Conservation (phyloP, 139 green algal genomes). For the Chlamydomonas sp. region DNA sequence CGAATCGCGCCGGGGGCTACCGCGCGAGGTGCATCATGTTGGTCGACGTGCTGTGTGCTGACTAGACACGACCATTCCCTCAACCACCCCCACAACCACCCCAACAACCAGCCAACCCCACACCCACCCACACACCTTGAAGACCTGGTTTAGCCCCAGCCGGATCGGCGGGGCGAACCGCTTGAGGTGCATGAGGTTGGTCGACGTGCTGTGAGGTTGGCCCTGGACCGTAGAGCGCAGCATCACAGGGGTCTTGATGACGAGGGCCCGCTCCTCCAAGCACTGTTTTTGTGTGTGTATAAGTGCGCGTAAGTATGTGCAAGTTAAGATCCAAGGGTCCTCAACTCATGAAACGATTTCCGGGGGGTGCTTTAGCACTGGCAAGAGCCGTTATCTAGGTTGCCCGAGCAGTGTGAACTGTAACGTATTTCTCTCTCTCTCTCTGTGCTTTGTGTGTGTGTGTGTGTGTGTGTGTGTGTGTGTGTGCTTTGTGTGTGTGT, state of each 20-base stretch:
- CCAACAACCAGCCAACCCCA: not conserved
- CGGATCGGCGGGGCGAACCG: constrained; percentile 37
- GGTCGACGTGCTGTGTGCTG: not conserved
- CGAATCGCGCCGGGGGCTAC: not conserved
- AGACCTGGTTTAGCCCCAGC: constrained; percentile 27
- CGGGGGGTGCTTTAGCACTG: too few species aligned
- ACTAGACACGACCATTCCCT: not conserved
- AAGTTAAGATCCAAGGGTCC: too few species aligned
- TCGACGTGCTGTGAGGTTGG: not conserved
- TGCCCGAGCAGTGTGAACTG: too few species aligned
- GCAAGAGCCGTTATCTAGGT: too few species aligned
- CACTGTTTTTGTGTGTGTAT: too few species aligned
- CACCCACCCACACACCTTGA: constrained; percentile 22
- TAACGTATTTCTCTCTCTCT: too few species aligned
- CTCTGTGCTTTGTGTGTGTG: too few species aligned
- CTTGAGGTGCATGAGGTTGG: constrained; percentile 41
- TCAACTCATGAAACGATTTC: too few species aligned
- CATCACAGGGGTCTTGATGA: not conserved
- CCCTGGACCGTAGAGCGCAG: not conserved
- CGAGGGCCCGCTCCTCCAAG: constrained; percentile 11
- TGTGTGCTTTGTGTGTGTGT: too few species aligned
- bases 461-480: too few species aligned
- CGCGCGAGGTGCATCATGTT: not conserved
- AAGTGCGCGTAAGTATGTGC: too few species aligned
- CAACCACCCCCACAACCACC: not conserved